Evolutionary conservation across 1,284 basidiomycete genomes (phyloP), one percentile per base, ranked within the genome.

Genomic region (Boletus nobilissimus): DNA sequence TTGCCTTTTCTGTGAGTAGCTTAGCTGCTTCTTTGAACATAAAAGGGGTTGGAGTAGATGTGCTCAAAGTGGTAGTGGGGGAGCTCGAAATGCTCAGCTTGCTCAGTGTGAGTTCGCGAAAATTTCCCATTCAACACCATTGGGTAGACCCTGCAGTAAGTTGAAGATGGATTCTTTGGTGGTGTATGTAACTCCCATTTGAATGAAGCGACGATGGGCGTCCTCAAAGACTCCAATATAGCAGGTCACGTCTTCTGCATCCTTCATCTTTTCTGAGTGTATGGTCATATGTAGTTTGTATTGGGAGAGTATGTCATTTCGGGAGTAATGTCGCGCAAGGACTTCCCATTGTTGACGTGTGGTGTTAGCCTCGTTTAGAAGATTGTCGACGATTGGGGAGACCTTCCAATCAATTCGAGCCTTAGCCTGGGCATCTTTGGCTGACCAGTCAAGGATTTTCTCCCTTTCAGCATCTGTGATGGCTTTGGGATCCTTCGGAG

Each of bases 181-280:
- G 0, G 26, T 57, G 18, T 78, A 75, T 0, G 19, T 29, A 0
- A 76, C 74, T 0, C 36, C 74, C 77, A 79, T 76, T 2, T 62
- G 19, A 2, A 63, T 2, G 38, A 79, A 76, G 1, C 18, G 26
- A 0, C 26, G 18, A 1, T 8, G 32, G 0, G 51, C 48, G 7
- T 78, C 69, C 5, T 74, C 38, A 11, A 74, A 78, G 0, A 72
- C 69, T 3, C 40, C 34, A 9, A 78, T 1, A 7, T 78, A 78
- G 0, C 18, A 8, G 0, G 6, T 18, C 0, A 40, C 63, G 4
- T 79, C 46, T 0, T 66, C 60, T 0, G 39, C 62, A 36, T 73
- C 70, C 3, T 79, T 78, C 2, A 78, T n/a, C 14, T 66, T 71
- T 11, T 78, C 60, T 0, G 32, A 62, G 0, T 11, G 18, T 3